A percentile compares a stretch with the other conserved stretches of the same genome.
Conservation (phyloP, 352 stramenopile genomes). For the Albugo laibachii region DNA sequence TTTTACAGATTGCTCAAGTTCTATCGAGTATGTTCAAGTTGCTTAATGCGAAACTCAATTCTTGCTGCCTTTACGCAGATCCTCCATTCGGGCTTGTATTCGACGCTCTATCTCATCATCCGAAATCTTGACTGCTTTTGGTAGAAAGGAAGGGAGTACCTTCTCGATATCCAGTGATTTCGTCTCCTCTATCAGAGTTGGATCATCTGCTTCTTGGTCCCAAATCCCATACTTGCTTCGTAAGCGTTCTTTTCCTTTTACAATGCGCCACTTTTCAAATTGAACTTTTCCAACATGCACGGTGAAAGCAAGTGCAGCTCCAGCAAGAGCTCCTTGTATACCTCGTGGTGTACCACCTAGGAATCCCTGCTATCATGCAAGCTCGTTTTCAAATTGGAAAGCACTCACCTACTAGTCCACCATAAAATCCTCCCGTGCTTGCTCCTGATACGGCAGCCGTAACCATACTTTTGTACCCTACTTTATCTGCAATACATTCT, state of each 20-base stretch:
- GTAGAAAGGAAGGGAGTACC: slow-evolving; percentile 51
- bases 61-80: slow-evolving; percentile 18
- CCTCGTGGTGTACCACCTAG: slow-evolving; percentile 41
- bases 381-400: neutral
- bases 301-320: slow-evolving; percentile 30
- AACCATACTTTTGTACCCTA: slow-evolving; percentile 31
- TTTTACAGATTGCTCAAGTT: too few relatives aligned
- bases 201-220: slow-evolving; percentile 26
- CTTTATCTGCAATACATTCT: slow-evolving; percentile 56
- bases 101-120: slow-evolving; percentile 65
- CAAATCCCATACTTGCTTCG: slow-evolving; percentile 54
- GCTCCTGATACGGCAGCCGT: slow-evolving; percentile 29
- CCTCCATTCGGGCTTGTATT: slow-evolving; percentile 45
- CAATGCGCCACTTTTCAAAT: slow-evolving; percentile 57
- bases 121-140: slow-evolving; percentile 36
- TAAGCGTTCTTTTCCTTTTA: slow-evolving; percentile 56
- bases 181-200: slow-evolving; percentile 34
- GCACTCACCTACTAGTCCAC: slow-evolving; percentile 31
- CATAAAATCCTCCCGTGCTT: slow-evolving; percentile 56
- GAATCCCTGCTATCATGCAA: slow-evolving; percentile 1
- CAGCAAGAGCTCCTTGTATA: slow-evolving; percentile 39
- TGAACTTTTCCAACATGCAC: slow-evolving; percentile 41
- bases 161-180: slow-evolving; percentile 32
- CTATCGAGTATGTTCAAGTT: too few relatives aligned
- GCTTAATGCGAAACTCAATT: too few relatives aligned